Evolutionary conservation across 1,284 basidiomycete species (phyloP).

Genomic region (Ganoderma meredithae): DNA sequence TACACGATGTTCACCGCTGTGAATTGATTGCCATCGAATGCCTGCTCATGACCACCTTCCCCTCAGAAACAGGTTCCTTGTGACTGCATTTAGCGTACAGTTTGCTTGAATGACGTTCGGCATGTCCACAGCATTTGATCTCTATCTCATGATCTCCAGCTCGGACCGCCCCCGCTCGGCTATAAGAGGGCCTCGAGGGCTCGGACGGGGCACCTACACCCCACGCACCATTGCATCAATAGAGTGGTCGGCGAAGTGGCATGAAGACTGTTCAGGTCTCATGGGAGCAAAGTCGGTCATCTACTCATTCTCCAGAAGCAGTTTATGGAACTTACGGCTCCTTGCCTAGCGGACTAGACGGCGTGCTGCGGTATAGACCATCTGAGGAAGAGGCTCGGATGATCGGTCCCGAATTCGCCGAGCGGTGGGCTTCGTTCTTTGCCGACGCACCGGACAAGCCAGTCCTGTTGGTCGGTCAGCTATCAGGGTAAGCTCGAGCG

Average conservation of each 20-base stretch:
- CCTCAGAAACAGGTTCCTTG: neutral
- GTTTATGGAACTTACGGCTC: neutral
- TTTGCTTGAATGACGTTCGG: neutral
- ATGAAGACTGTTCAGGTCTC: conserved; percentile 50
- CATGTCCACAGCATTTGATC: neutral
- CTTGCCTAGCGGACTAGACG: conserved; percentile 47
- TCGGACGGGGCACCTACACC: too few species aligned
- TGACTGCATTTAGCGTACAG: neutral
- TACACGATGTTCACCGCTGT: neutral
- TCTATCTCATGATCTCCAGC: neutral
- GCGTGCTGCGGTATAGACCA: conserved; percentile 56
- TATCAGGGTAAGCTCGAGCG: conserved; percentile 5
- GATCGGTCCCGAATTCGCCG: conserved; percentile 50
- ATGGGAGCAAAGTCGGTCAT: conserved; percentile 54
- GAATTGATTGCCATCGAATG: neutral
- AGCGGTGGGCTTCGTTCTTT: conserved; percentile 50
- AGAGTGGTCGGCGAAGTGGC: too few species aligned
- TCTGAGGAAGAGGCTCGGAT: conserved; percentile 47
- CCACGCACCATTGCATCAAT: too few species aligned
- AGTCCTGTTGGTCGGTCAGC: conserved; percentile 43
- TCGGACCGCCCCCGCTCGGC: neutral
- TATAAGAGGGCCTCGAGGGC: neutral
- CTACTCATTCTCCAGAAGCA: neutral
- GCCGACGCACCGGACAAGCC: conserved; percentile 52
- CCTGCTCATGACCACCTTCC: neutral